A percentile compares a stretch with the other conserved stretches of the same genome.
Conservation (phyloP, 202 grass and related monocot genomes). For the Elaeis oleifera region DNA sequence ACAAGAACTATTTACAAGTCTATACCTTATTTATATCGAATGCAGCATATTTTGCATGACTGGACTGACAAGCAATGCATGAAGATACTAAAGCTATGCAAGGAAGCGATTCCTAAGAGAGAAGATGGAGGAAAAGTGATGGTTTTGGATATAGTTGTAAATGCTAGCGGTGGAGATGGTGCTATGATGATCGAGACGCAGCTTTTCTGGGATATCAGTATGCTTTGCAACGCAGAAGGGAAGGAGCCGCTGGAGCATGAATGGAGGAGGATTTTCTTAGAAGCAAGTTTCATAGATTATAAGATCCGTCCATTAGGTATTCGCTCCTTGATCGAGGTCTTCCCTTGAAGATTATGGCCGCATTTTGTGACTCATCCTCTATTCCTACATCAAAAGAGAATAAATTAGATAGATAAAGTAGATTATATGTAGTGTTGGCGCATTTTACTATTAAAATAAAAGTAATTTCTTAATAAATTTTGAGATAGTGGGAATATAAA, state of each 20-base stretch:
- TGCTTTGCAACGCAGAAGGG: not conserved
- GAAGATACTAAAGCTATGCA: not conserved
- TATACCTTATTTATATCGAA: too few relatives aligned
- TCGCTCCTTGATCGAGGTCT: constrained; percentile 26
- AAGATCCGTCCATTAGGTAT: constrained; percentile 25
- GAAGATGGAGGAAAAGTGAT: constrained; percentile 16
- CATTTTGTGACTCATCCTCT: too few relatives aligned
- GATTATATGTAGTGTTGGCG: too few relatives aligned
- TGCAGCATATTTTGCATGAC: constrained; percentile 4
- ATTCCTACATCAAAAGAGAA: too few relatives aligned
- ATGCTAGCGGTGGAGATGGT: not conserved
- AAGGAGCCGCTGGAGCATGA: constrained; percentile 16
- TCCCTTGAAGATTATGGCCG: constrained; percentile 7
- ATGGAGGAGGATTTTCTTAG: constrained; percentile 13
- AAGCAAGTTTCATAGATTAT: constrained; percentile 27
- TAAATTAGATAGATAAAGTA: too few relatives aligned
- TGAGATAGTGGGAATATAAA: too few relatives aligned
- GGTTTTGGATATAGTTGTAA: constrained; percentile 21
- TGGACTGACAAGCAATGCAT: constrained; percentile 5
- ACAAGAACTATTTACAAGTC: too few relatives aligned
- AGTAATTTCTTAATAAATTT: too few relatives aligned
- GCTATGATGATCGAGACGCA: constrained; percentile 16
- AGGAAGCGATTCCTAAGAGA: not conserved
- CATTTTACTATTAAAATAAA: too few relatives aligned
- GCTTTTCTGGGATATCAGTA: not conserved